Base-by-base conservation (phyloP, 1,139 yeast genomes). In the Diutina neorugosa region DNA sequence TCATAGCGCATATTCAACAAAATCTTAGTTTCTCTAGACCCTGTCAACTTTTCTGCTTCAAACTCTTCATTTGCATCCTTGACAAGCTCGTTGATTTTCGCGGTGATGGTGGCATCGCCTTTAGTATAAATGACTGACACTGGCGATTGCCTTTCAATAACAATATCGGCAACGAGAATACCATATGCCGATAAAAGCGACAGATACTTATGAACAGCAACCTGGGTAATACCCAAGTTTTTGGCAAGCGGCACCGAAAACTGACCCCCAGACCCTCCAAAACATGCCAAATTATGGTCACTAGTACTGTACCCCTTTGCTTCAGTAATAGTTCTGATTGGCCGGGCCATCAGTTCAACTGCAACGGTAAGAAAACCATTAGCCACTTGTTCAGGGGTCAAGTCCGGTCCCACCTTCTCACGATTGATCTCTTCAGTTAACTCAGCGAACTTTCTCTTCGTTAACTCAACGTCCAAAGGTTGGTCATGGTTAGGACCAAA, bases 1-100 rank as follows among this genome's bases (percentile, higher is more conserved):
- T 81, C 80, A 64, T 87, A 91, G 61, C 94, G 76, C 75, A 91
- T 71, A 63, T 90, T 90, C 58, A 89, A 70, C 59, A 78, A 86
- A 37, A 78, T 77, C 61, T 89, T 95, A 53, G 77, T 70, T 52
- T 61, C 57, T 12, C 73, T 65, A 3, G 56, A 53, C 2, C 55
- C 60, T 6, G 62, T 57, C 56, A 71, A 64, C 12, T 63, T 62
- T 56, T 72, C 77, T 3, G 62, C 66, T 18, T 62, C 51, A 56
- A 65, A 70, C 51, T 71, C 77, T n/a, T 59, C 53, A 34, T 62
- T 57, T 1, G 75, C 77, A 9, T 57, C 58, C 4, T 60, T 59
- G 7, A 60, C 60, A 54, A 73, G 63, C 7, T 53, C 56, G 2
- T 63, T 59, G 37, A 69, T 60, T 52, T 34, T 31, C 14, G 14